phyloP scores from a whole-genome alignment of 352 stramenopile genomes.

The Albugo laibachii region DNA sequence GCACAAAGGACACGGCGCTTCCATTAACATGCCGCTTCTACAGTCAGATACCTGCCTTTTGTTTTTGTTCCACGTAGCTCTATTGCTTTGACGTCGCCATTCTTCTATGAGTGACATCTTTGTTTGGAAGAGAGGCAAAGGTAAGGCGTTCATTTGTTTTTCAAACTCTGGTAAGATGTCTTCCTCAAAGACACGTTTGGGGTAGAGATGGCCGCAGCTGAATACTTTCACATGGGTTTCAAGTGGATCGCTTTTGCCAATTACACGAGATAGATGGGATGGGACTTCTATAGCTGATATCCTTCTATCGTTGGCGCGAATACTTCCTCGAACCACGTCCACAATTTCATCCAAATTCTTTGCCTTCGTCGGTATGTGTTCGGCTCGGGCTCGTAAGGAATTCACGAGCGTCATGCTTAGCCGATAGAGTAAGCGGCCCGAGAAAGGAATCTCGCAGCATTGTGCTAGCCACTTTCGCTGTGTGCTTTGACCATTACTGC shows the following conservation, averaged over 20 bases:
- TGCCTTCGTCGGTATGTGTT: no score
- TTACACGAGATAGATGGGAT: slow-evolving; percentile 34
- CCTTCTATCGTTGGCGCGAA: slow-evolving; percentile 48
- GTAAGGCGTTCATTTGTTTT: slow-evolving; percentile 46
- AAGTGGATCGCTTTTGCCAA: slow-evolving; percentile 66
- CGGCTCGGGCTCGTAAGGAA: not conserved
- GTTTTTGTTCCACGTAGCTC: no score
- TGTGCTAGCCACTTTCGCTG: slow-evolving; percentile 57
- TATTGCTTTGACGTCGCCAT: slow-evolving; percentile 23
- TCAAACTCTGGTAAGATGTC: slow-evolving; percentile 67
- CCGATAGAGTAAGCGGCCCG: slow-evolving; percentile 59
- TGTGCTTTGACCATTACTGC: slow-evolving; percentile 24
- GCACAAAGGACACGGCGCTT: slow-evolving; percentile 65
- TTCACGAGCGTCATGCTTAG: slow-evolving; percentile 44
- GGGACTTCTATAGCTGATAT: slow-evolving; percentile 24
- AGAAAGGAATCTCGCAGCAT: slow-evolving; percentile 57
- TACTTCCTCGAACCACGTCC: slow-evolving; percentile 52
- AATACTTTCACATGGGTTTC: slow-evolving; percentile 77
- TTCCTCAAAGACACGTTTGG: slow-evolving; percentile 72
- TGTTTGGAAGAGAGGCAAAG: slow-evolving; percentile 34
- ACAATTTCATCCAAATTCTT: slow-evolving; percentile 8
- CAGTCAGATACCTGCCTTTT: no score
- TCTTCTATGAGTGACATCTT: slow-evolving; percentile 41
- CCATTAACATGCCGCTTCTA: slow-evolving; percentile 5
- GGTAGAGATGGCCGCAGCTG: slow-evolving; percentile 63